Evolutionary conservation across 495 filamentous ascomycete genomes (phyloP), one percentile per base, ranked within the genome.

Genomic region (Achaetomiella virescens): DNA sequence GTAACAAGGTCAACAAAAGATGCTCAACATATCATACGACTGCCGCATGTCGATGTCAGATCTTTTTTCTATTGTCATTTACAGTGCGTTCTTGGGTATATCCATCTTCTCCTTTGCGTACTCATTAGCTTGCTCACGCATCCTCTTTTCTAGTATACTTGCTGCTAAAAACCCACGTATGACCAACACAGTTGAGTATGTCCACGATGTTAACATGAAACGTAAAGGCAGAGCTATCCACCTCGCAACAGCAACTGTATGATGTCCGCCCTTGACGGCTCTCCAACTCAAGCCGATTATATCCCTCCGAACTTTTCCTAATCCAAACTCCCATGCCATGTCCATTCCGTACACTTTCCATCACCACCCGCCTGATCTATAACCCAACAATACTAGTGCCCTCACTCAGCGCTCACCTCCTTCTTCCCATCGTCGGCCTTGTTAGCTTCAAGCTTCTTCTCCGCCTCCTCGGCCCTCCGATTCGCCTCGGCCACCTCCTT

Each of bases 401-500:
- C 5, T 22, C 41, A 22, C 24, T n/a, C 22, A 52, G 5, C 2
- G 3, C 11, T 1, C 38, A 1, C 27, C 27, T 29, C 24, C 36
- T 33, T 8, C 1, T 2, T 25, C 25, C 49, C 22, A 25, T 48
- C 25, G 15, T 31, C 15, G 22, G 45, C 44, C 25, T 54, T 48
- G 22, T 37, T 1, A 11, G 44, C 10, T 8, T 38, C 53, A 20
- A 59, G 45, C 61, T 43, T 63, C 62, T 54, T 62, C 57, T 90
- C 87, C 6, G 84, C 84, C 31, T 78, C 77, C 17, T 82, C 80
- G 3, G 90, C 75, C 63, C 83, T 76, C 48, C 71, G 75, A 51
- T 86, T 84, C 15, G 86, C 84, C 25, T 85, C 84, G 9, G 75
- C 79, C 33, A 92, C 68, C 64, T 90, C 86, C 67, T 79, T 76